Evolutionary conservation across 164 flowering plant genomes (phyloP), one percentile per base, ranked within the genome.

Genomic region (Warburgia ugandensis): DNA sequence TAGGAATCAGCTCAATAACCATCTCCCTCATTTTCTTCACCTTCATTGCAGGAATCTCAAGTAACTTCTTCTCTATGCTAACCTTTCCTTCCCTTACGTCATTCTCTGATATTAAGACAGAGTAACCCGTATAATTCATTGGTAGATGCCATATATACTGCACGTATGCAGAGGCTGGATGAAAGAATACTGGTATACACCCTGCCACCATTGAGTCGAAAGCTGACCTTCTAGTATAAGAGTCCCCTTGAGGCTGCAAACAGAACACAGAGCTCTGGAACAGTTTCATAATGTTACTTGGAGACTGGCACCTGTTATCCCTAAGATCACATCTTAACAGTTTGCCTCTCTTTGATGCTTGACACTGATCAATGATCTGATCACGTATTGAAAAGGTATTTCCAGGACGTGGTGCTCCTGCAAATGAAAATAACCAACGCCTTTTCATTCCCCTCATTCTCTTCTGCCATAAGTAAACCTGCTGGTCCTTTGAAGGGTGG

Each of bases 131-230:
- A 20, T 57, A 64, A 40, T 81, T 57, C 48, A 29, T 67, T 0
- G 90, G 95, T 8, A 86, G 45, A 63, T 81, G 84, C 95, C 95
- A 86, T n/a, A 41, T 12, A 37, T 83, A 85, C 53, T 85, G 95
- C 3, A 55, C 64, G 29, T 85, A 82, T 6, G 87, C 90, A 2
- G 95, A 78, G 1, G 79, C 85, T 1, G 85, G 84, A 35, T 78
- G 82, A 63, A 85, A 82, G 50, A 85, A 85, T 2, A 85, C 94
- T 0, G 94, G 94, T 28, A 86, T 77, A 45, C 95, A 86, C 1
- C 90, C 95, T 0, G 86, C 79, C 17, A 86, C 46, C 29, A 86
- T 79, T 0, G 95, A 74, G 43, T 81, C 91, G 31, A 86, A 83
- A 16, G 75, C 59, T 0, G 90, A 83, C 14, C 83, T 48, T 29